Percentiles rank a stretch among this genome's conserved stretches.
These are phyloP conservation scores for Cercospora nicotianae DNA, from an alignment of 2,329 filamentous ascomycete species.

Conservation along the genomic window DNA sequence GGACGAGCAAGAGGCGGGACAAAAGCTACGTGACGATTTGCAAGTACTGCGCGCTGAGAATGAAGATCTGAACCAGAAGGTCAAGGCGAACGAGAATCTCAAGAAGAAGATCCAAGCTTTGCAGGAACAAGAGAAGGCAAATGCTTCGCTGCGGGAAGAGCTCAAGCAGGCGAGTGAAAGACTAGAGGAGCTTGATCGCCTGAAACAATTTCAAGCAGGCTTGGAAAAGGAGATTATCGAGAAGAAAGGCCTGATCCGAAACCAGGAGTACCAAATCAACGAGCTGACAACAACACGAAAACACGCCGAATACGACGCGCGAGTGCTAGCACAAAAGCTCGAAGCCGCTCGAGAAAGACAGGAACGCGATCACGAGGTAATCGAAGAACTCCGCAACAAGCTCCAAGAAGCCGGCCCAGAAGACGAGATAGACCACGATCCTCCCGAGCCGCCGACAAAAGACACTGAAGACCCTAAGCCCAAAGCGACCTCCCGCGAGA, in stretches of 20 bases:
- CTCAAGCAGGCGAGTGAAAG: conserved; percentile 47
- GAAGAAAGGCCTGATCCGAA: conserved; percentile 51
- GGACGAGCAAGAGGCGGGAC: conserved; percentile 46
- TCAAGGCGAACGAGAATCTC: conserved; percentile 54
- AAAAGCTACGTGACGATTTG: conserved; percentile 53
- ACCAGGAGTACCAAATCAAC: conserved; percentile 54
- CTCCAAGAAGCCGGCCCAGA: conserved; percentile 46
- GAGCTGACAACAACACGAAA: conserved; percentile 52
- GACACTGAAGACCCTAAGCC: conserved; percentile 17
- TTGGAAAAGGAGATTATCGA: conserved; percentile 55
- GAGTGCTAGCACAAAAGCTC: conserved; percentile 49
- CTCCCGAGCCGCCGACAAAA: conserved; percentile 17
- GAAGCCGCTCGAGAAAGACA: conserved; percentile 51
- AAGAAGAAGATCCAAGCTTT: conserved; percentile 55
- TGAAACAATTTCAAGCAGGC: conserved; percentile 47
- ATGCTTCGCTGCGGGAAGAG: conserved; percentile 47
- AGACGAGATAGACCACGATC: conserved; percentile 30
- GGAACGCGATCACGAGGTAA: conserved; percentile 49
- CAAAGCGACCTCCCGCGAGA: conserved; percentile 11
- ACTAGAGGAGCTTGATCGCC: conserved; percentile 46
- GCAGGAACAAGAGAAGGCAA: conserved; percentile 49
- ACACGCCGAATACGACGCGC: conserved; percentile 50
- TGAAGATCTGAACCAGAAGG: conserved; percentile 51
- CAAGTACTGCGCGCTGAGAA: conserved; percentile 51
- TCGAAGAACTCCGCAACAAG: conserved; percentile 49